phyloP scores from a whole-genome alignment of 2,329 filamentous ascomycete species.

The Calonectria pteridis region DNA sequence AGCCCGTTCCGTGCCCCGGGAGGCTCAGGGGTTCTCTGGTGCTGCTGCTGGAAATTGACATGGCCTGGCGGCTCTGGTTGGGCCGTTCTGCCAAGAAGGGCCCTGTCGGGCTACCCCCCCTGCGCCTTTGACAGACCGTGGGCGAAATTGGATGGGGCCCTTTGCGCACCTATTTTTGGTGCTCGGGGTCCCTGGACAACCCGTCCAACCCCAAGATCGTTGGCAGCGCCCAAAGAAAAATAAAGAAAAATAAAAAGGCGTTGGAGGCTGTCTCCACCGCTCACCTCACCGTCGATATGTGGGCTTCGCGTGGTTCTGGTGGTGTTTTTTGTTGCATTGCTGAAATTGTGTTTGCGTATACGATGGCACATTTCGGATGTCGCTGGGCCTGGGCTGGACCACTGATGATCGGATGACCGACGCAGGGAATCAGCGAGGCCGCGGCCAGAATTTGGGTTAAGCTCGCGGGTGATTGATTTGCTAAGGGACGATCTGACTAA shows the following conservation, averaged over 20 bases:
- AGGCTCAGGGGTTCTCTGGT: not conserved
- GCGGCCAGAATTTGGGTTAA: not conserved
- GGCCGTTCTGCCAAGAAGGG: slow-evolving; percentile 3
- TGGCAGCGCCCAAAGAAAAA: not conserved
- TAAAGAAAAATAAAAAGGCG: not conserved
- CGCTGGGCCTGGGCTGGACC: not conserved
- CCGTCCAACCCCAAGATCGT: slow-evolving; percentile 15
- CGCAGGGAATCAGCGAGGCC: not conserved
- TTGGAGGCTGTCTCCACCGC: not conserved
- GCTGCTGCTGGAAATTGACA: slow-evolving; percentile 20
- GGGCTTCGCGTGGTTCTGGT: not conserved
- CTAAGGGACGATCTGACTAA: slow-evolving; percentile 5
- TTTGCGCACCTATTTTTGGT: slow-evolving; percentile 17
- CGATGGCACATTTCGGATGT: not conserved
- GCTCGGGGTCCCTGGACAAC: not conserved
- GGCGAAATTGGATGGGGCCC: slow-evolving; percentile 23
- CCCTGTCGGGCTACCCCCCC: not conserved
- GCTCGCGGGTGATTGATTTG: slow-evolving; percentile 3
- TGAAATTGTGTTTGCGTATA: not conserved
- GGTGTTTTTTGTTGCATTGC: not conserved
- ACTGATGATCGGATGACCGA: not conserved
- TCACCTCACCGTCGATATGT: not conserved
- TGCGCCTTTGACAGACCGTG: slow-evolving; percentile 11
- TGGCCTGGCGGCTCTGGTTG: slow-evolving; percentile 10
- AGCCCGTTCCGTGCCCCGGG: not conserved